Conservation (phyloP, 352 stramenopile species). For the Ochromonadaceae sp. region DNA sequence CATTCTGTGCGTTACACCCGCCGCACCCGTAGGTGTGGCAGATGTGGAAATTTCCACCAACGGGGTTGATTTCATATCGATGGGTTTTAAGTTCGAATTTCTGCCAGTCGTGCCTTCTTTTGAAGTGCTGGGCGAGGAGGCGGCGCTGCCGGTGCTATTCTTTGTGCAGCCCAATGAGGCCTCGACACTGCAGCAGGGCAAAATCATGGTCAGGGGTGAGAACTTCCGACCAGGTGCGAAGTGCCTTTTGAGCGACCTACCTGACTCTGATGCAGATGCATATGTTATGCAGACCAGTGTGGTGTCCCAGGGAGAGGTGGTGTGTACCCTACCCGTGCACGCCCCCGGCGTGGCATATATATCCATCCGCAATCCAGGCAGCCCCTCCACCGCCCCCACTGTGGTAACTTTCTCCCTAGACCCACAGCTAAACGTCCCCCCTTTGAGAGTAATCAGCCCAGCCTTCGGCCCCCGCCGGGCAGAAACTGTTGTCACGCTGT, state of each 20-base stretch:
- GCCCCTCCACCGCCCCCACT: background rate
- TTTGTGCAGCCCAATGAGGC: background rate
- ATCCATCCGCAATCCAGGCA: background rate
- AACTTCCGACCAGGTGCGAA: background rate
- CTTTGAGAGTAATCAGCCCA: background rate
- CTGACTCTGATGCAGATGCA: too few relatives aligned
- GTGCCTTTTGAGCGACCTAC: background rate
- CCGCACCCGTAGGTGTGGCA: conserved; percentile 7
- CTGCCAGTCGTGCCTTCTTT: background rate
- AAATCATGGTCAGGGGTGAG: background rate
- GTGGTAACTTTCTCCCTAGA: background rate
- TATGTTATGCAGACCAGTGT: background rate
- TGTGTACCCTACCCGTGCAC: background rate
- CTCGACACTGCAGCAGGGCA: background rate
- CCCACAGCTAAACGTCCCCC: too few relatives aligned
- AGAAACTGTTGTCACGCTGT: background rate
- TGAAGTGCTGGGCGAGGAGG: background rate
- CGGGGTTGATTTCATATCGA: conserved; percentile 23
- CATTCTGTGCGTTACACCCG: background rate
- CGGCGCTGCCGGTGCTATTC: background rate
- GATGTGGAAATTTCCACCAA: conserved; percentile 21
- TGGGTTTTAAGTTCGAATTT: background rate
- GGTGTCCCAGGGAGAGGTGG: background rate
- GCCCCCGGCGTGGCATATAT: background rate
- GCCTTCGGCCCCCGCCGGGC: background rate